phyloP scores from a whole-genome alignment of 2,329 filamentous ascomycete species.

The Fusarium nelsonii region DNA sequence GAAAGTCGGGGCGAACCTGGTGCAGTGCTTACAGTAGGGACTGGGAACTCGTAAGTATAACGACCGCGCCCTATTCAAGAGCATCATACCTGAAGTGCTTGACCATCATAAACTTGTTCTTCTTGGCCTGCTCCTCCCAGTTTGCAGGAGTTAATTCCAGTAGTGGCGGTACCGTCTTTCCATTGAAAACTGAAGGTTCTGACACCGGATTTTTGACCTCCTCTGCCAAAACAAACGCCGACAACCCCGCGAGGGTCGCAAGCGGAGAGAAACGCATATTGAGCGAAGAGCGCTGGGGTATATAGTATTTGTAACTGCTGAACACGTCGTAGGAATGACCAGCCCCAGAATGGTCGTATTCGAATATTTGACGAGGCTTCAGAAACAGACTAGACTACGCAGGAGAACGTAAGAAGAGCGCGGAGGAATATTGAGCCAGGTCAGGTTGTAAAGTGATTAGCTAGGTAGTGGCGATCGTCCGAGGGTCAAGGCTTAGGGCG shows the following conservation, averaged over 20 bases:
- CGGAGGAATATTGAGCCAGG: conserved; percentile 19
- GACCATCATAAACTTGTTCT: conserved; percentile 65
- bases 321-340: not conserved
- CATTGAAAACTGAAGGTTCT: conserved; percentile 72
- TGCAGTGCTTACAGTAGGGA: conserved; percentile 78
- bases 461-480: conserved; percentile 34
- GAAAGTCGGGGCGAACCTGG: conserved; percentile 82
- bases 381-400: not conserved
- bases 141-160: conserved; percentile 69
- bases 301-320: not conserved
- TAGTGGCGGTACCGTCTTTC: conserved; percentile 73
- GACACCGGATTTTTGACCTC: conserved; percentile 52
- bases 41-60: conserved; percentile 53
- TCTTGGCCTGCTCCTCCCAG: conserved; percentile 68
- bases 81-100: conserved; percentile 75
- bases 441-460: conserved; percentile 31
- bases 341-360: conserved; percentile 2
- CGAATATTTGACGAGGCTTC: not conserved
- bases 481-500: conserved; percentile 9
- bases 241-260: conserved; percentile 61
- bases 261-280: conserved; percentile 54
- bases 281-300: conserved; percentile 29
- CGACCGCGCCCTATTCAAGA: not conserved
- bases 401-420: conserved; percentile 1
- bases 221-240: conserved; percentile 51